These are phyloP conservation scores for Torrubiella hemipterigena DNA, from an alignment of 2,329 filamentous ascomycete genomes.

Conservation along the genomic window DNA sequence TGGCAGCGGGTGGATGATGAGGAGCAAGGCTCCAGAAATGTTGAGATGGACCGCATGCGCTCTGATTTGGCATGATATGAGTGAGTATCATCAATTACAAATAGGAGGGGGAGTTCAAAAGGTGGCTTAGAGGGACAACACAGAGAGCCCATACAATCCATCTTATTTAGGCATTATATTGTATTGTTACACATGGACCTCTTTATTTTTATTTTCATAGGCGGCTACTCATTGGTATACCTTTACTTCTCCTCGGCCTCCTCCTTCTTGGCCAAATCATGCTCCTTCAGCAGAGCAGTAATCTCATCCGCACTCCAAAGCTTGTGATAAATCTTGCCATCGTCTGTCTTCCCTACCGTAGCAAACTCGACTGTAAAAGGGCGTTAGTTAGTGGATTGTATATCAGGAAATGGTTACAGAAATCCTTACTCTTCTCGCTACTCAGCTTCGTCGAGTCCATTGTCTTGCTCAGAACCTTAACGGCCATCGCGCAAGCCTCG, in stretches of 20 bases:
- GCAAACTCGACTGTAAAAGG: conserved; percentile 74
- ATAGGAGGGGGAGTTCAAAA: not conserved
- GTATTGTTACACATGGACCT: conserved; percentile 8
- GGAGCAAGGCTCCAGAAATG: conserved; percentile 33
- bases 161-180: not conserved
- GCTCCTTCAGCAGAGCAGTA: conserved; percentile 83
- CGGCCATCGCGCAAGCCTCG: conserved; percentile 92
- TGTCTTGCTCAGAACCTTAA: conserved; percentile 98
- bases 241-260: conserved; percentile 52
- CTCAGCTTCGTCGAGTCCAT: conserved; percentile 99
- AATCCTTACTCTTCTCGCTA: conserved; percentile 90
- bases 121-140: not conserved
- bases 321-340: conserved; percentile 96
- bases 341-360: conserved; percentile 88
- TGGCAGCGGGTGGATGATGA: conserved; percentile 40
- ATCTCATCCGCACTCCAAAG: conserved; percentile 97
- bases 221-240: conserved; percentile 5
- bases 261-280: conserved; percentile 84
- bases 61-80: conserved; percentile 8
- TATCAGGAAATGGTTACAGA: not conserved
- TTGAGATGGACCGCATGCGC: conserved; percentile 24
- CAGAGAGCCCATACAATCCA: no score
- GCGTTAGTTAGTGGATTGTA: conserved; percentile 8
- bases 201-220: conserved; percentile 2
- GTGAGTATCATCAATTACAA: not conserved